These are phyloP conservation scores for Magnaporthiopsis rhizophila DNA, from an alignment of 2,329 filamentous ascomycete genomes.

Conservation along the genomic window DNA sequence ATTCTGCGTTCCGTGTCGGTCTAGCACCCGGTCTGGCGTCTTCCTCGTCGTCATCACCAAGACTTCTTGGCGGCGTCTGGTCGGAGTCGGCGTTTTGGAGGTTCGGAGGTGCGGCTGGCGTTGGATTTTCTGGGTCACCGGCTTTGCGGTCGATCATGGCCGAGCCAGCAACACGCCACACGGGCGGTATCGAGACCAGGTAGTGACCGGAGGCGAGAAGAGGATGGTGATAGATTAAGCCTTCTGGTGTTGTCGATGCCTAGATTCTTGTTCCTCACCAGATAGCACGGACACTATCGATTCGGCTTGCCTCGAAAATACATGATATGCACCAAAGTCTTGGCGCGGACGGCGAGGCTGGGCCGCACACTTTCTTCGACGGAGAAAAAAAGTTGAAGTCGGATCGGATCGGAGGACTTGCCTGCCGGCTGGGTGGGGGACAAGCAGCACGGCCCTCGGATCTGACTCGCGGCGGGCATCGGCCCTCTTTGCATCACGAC, in stretches of 20 bases:
- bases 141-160: neutral
- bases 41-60: too few relatives aligned
- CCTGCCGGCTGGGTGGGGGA: neutral
- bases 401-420: neutral
- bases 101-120: too few relatives aligned
- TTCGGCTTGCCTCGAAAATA: neutral
- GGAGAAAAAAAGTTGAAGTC: neutral
- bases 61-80: neutral
- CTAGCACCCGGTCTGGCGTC: neutral
- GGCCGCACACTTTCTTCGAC: neutral
- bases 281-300: too few relatives aligned
- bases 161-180: neutral
- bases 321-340: neutral
- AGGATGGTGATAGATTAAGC: neutral
- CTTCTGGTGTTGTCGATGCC: neutral
- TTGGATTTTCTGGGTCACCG: neutral
- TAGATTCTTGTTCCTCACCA: neutral
- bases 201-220: neutral
- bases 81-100: neutral
- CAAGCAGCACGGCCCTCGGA: neutral
- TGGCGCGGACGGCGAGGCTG: neutral
- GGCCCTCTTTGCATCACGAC: neutral
- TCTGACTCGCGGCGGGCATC: neutral
- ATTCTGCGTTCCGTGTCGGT: conserved; percentile 35
- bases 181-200: too few relatives aligned